phyloP scores from a whole-genome alignment of 106 monocot species.

The Vanilla planifolia region DNA sequence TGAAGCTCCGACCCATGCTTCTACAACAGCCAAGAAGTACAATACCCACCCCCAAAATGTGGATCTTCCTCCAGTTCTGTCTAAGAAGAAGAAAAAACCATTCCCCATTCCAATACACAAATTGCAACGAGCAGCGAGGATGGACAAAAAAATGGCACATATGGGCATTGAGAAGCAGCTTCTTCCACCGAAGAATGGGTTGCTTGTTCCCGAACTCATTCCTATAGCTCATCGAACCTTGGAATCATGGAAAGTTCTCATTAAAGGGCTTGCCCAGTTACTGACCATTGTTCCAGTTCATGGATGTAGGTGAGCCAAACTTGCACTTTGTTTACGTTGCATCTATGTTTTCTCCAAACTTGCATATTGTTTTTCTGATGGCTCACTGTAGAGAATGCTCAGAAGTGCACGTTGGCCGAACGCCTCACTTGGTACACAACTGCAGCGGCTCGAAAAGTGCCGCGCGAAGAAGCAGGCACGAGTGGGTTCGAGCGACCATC shows the following conservation, averaged over 20 bases:
- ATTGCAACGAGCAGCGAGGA: constrained; percentile 43
- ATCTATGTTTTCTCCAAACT: too few species aligned
- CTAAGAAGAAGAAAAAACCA: constrained; percentile 87
- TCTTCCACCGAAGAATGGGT: constrained; percentile 80
- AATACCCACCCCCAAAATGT: constrained; percentile 59
- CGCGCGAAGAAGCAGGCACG: constrained; percentile 50
- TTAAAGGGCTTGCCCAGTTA: constrained; percentile 82
- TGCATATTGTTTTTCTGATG: too few species aligned
- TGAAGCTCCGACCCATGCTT: constrained; percentile 15
- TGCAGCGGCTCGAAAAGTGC: constrained; percentile 67
- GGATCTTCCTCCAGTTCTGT: constrained; percentile 55
- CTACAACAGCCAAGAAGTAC: constrained; percentile 19
- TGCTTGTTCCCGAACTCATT: constrained; percentile 79
- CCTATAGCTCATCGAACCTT: constrained; percentile 75
- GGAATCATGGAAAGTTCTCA: constrained; percentile 79
- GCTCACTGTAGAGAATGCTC: constrained; percentile 54
- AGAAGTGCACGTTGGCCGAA: constrained; percentile 68
- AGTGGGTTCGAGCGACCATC: constrained; percentile 74
- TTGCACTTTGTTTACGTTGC: too few species aligned
- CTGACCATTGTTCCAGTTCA: constrained; percentile 69
- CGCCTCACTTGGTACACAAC: constrained; percentile 71
- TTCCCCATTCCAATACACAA: constrained; percentile 63
- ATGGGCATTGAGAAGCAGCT: constrained; percentile 89
- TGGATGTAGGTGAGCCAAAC: constrained; percentile 70
- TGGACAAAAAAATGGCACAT: constrained; percentile 60